A percentile compares a stretch with the other conserved stretches of the same genome.
Conservation (phyloP, 805 yeast genomes). For the Metschnikowia drakensbergensis region DNA sequence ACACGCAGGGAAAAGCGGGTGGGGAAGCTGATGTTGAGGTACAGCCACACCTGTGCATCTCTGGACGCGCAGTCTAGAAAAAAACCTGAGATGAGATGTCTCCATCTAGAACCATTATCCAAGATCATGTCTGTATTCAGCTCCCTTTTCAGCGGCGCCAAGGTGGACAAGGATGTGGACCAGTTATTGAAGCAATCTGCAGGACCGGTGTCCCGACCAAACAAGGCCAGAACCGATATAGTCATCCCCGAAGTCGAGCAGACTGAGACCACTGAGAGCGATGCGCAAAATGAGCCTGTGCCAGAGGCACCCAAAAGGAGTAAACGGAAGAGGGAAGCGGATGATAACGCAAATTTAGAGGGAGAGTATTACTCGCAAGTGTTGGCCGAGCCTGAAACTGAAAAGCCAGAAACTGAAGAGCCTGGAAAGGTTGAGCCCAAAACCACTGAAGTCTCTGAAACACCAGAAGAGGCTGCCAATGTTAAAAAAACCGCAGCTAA, state of each 20-base stretch:
- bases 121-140: slow-evolving; percentile 33
- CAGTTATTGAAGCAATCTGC: slow-evolving; percentile 28
- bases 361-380: slow-evolving; percentile 15
- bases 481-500: slow-evolving; percentile 9
- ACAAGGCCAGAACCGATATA: slow-evolving; percentile 31
- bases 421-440: neutral
- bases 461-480: slow-evolving; percentile 19
- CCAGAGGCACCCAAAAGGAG: neutral
- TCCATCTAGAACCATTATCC: neutral
- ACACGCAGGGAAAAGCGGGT: no score
- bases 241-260: slow-evolving; percentile 5
- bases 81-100: slow-evolving; percentile 13
- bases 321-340: slow-evolving; percentile 4
- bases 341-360: slow-evolving; percentile 6
- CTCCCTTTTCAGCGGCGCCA: slow-evolving; percentile 30
- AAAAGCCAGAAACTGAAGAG: slow-evolving; percentile 5
- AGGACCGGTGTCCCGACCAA: slow-evolving; percentile 47
- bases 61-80: neutral
- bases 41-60: neutral
- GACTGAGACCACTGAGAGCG: slow-evolving; percentile 13
- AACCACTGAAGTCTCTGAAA: slow-evolving; percentile 15
- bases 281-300: neutral
- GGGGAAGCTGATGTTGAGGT: neutral
- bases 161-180: slow-evolving; percentile 28
- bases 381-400: slow-evolving; percentile 12